These are phyloP conservation scores for Trametopsis cervina DNA, from an alignment of 768 basidiomycete genomes.

Conservation along the genomic window DNA sequence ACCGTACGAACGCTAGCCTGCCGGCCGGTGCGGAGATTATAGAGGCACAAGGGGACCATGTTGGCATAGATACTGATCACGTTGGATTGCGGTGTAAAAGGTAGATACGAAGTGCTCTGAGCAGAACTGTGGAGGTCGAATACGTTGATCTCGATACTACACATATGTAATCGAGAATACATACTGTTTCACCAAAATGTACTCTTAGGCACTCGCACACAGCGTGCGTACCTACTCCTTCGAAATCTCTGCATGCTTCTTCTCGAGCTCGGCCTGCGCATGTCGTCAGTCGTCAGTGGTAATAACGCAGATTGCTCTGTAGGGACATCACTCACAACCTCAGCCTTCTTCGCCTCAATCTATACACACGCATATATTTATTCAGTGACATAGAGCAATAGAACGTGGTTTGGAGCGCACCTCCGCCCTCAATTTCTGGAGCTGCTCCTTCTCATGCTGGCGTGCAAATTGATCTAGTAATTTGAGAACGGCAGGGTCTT, in stretches of 20 bases:
- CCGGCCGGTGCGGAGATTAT: too few relatives aligned
- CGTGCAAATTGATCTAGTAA: slow-evolving; percentile 59
- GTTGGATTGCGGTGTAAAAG: too few relatives aligned
- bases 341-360: slow-evolving; percentile 27
- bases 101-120: too few relatives aligned
- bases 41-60: too few relatives aligned
- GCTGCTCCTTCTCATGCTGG: slow-evolving; percentile 46
- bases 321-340: slow-evolving; percentile 21
- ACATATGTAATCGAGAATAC: too few relatives aligned
- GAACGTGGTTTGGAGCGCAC: slow-evolving; percentile 29
- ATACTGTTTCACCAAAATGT: too few relatives aligned
- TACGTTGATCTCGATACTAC: too few relatives aligned
- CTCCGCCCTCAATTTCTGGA: slow-evolving; percentile 51
- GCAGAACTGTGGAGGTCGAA: too few relatives aligned
- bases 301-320: too few relatives aligned
- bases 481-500: neutral
- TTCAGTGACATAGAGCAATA: neutral
- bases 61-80: too few relatives aligned
- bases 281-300: neutral
- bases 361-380: slow-evolving; percentile 3
- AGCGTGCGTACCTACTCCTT: slow-evolving; percentile 1
- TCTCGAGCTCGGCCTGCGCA: slow-evolving; percentile 26
- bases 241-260: slow-evolving; percentile 15
- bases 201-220: neutral
- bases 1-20: too few relatives aligned